Conservation (phyloP, 2,329 filamentous ascomycete genomes). For the Botryotinia globosa region DNA sequence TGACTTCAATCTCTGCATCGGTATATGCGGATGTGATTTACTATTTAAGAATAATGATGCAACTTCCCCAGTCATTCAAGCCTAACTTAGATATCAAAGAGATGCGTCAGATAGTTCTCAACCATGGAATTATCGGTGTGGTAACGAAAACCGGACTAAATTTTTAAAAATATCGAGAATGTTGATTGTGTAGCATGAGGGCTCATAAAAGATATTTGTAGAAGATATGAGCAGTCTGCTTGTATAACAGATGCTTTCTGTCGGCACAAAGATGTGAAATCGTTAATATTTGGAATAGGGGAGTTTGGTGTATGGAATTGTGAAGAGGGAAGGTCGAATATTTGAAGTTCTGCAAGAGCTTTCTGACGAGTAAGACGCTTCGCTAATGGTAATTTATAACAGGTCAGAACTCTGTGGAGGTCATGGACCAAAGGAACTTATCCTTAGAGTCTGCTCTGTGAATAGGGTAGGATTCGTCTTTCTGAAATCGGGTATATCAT, state of each 20-base stretch:
- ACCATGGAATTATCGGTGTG: too few species aligned
- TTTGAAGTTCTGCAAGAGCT: background rate
- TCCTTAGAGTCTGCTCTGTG: too few species aligned
- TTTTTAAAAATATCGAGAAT: background rate
- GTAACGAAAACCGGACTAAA: accelerated
- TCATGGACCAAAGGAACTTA: too few species aligned
- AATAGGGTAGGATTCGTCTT: too few species aligned
- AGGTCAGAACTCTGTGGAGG: background rate
- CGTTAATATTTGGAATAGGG: background rate
- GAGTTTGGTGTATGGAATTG: background rate
- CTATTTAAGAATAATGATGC: too few species aligned
- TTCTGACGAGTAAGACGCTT: background rate
- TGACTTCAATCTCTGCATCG: too few species aligned
- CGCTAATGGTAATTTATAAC: background rate
- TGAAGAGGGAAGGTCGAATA: background rate
- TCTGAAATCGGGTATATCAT: too few species aligned
- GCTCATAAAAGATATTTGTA: background rate
- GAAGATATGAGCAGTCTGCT: accelerated
- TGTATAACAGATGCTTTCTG: background rate
- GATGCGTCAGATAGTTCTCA: too few species aligned
- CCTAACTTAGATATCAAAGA: too few species aligned
- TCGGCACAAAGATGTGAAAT: background rate
- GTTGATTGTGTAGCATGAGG: background rate
- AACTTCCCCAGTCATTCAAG: too few species aligned
- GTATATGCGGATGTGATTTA: too few species aligned